Percentiles rank a stretch among this genome's conserved stretches.
These are phyloP conservation scores for Creolimax fragrantissima DNA, from an alignment of 78 protist genomes.

Conservation along the genomic window DNA sequence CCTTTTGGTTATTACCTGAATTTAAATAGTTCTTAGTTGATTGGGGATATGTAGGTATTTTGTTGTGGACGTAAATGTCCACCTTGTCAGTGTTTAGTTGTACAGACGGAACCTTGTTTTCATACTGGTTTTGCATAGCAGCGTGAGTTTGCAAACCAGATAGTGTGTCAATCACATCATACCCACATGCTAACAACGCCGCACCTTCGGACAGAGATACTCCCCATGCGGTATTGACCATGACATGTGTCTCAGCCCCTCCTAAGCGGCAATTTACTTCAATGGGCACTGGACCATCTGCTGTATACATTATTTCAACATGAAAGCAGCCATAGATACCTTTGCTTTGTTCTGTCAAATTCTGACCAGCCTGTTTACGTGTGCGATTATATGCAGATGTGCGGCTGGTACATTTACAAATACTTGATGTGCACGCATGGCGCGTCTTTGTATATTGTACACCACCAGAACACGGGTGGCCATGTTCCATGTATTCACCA, in stretches of 20 bases:
- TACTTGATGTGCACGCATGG: too few relatives aligned
- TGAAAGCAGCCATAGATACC: slow-evolving; percentile 20
- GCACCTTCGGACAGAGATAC: neutral
- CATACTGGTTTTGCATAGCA: neutral
- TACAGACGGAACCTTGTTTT: too few relatives aligned
- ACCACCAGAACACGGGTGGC: too few relatives aligned
- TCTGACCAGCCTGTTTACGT: neutral
- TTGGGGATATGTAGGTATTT: too few relatives aligned
- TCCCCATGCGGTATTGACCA: neutral
- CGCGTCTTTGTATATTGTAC: too few relatives aligned
- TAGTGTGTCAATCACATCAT: neutral
- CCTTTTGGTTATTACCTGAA: too few relatives aligned
- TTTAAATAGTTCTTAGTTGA: neutral
- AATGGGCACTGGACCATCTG: slow-evolving; percentile 6
- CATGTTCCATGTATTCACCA: too few relatives aligned
- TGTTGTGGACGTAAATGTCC: neutral
- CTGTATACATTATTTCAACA: neutral
- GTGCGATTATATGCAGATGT: neutral
- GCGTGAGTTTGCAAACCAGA: neutral
- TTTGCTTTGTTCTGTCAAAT: too few relatives aligned
- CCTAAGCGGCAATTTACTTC: neutral
- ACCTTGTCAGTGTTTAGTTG: neutral
- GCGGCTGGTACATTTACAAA: too few relatives aligned
- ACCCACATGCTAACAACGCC: neutral
- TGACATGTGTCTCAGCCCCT: neutral